Base-by-base conservation (phyloP, 768 basidiomycete genomes). In the Tulasnella sp. region DNA sequence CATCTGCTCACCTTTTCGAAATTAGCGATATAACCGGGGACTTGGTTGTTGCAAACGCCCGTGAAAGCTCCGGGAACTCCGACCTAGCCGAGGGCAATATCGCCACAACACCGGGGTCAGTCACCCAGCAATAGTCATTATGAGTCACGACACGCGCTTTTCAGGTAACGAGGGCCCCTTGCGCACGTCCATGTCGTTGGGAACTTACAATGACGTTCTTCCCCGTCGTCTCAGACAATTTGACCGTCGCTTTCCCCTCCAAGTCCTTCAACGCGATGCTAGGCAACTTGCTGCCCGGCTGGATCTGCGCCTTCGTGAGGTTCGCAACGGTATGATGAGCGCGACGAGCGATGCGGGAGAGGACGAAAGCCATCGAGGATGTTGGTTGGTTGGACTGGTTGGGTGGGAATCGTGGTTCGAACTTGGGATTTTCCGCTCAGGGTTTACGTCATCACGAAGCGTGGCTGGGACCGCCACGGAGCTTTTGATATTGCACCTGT, bases 11-110 rank as follows among this genome's bases (percentile, higher is more conserved):
- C 73, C 44, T 73, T 65, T n/a, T 74, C 72, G 42, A 39, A 74
- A n/a, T 74, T 64, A 29, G 74, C 72, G 32, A 74, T 65, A 73
- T 74, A 74, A n/a, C 74, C 76, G 0, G 86, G 87, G 29, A 89
- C 80, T 76, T 91, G 89, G 14, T 80, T 81, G 70, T 84, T 86
- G 80, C 91, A 94, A 6, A 89, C 83, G 0, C 87, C 87, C 2
- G 89, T 89, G 80, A 91, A 92, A 9, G 89, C 89, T 19, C 89
- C 90, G 0, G 91, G 90, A 36, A 92, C 89, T 14, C 88, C 88
- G 71, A 92, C 83, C 89, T 89, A 66, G 39, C 5, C 64, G 35
- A 37, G 37, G n/a, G n/a, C n/a, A n/a, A n/a, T n/a, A n/a, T 42
- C 11, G 36, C 26, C 22, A 44, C 19, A 17, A 22, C 37, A 40